Evolutionary conservation across 805 yeast species (phyloP).

Genomic region (Suhomyces emberorum): DNA sequence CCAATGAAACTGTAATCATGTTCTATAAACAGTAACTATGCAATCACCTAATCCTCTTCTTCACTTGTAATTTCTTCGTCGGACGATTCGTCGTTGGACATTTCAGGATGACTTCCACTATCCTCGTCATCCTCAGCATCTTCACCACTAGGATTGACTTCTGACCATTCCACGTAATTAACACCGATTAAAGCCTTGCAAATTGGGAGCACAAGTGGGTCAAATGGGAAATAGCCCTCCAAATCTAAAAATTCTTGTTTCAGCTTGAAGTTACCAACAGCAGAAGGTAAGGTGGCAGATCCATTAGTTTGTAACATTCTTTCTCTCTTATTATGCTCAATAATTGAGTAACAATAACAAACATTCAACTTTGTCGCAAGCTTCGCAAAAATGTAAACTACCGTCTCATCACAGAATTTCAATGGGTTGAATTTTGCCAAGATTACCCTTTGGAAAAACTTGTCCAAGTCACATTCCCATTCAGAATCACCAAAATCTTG

Average conservation of each 20-base stretch:
- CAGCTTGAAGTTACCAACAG: conserved; percentile 45
- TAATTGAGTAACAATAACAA: conserved; percentile 89
- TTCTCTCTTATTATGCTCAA: conserved; percentile 83
- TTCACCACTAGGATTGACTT: conserved; percentile 48
- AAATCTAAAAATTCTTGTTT: conserved; percentile 83
- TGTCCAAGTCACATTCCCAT: conserved; percentile 83
- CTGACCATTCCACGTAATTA: conserved; percentile 70
- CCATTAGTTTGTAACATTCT: conserved; percentile 48
- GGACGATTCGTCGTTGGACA: conserved; percentile 15
- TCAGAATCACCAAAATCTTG: conserved; percentile 23
- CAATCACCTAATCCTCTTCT: conserved; percentile 13
- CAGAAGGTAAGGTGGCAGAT: conserved; percentile 28
- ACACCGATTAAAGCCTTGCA: conserved; percentile 53
- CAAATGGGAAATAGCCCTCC: conserved; percentile 96
- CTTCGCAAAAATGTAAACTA: conserved; percentile 88
- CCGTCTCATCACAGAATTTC: conserved; percentile 90
- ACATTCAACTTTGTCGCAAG: conserved; percentile 86
- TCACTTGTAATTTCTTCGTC: conserved; percentile 20
- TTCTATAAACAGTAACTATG: background rate
- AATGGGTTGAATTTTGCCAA: conserved; percentile 90
- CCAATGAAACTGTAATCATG: too few species aligned
- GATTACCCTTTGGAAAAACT: conserved; percentile 80
- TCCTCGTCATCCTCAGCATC: conserved; percentile 55
- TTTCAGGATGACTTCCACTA: conserved; percentile 26
- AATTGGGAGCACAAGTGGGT: conserved; percentile 73